A percentile compares a stretch with the other conserved stretches of the same genome.
Conservation (phyloP, 495 filamentous ascomycete genomes). For the Penicillium odoratum region DNA sequence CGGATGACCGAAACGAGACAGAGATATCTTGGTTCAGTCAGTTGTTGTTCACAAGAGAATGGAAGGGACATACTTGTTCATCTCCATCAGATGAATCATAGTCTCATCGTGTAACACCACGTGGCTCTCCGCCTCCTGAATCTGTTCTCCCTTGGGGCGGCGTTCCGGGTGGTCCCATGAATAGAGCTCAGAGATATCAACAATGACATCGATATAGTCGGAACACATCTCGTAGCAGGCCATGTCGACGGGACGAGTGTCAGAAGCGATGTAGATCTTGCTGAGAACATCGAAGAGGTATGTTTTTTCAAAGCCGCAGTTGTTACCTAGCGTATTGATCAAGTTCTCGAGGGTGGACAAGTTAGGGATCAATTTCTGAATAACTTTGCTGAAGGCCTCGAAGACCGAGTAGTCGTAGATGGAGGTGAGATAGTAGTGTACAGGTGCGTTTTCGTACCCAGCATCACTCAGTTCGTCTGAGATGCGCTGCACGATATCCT, state of each 20-base stretch:
- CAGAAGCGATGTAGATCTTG: slow-evolving; percentile 98
- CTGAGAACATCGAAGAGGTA: slow-evolving; percentile 95
- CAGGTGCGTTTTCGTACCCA: slow-evolving; percentile 86
- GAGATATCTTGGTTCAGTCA: slow-evolving; percentile 46
- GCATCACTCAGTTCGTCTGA: slow-evolving; percentile 92
- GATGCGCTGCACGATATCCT: slow-evolving; percentile 94
- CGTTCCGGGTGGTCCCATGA: slow-evolving; percentile 67
- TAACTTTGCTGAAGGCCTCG: slow-evolving; percentile 96
- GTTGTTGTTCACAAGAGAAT: slow-evolving; percentile 8
- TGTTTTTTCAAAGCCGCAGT: slow-evolving; percentile 93
- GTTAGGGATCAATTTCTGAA: slow-evolving; percentile 94
- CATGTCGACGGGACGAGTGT: slow-evolving; percentile 89
- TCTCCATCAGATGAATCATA: slow-evolving; percentile 83
- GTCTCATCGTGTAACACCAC: slow-evolving; percentile 78
- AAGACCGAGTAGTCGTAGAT: slow-evolving; percentile 99
- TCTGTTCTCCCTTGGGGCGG: slow-evolving; percentile 59
- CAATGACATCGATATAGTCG: slow-evolving; percentile 96
- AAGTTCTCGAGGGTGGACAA: slow-evolving; percentile 88
- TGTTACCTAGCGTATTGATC: slow-evolving; percentile 83
- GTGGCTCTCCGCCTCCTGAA: slow-evolving; percentile 76
- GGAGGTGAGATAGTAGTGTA: slow-evolving; percentile 90
- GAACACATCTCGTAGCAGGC: slow-evolving; percentile 95
- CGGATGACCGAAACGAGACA: slow-evolving; percentile 76
- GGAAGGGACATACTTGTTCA: slow-evolving; percentile 67
- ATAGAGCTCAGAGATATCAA: slow-evolving; percentile 93